Percentiles rank a stretch among this genome's conserved stretches.
phyloP scores from a whole-genome alignment of 2,329 filamentous ascomycete species.

The Zasmidium citrigriseum region DNA sequence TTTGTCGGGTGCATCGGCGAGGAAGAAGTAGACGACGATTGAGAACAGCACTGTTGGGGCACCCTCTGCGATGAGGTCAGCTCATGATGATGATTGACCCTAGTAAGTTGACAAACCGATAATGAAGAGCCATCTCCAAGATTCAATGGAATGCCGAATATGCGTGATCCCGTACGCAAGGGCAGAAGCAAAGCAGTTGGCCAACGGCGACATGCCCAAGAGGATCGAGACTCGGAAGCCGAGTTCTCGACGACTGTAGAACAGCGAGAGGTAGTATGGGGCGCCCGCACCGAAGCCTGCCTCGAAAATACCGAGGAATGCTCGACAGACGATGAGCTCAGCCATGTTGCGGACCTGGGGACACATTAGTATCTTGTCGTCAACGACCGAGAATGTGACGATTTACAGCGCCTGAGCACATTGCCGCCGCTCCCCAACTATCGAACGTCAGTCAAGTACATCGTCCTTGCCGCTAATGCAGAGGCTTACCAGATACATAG shows the following conservation, averaged over 20 bases:
- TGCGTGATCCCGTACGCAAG: constrained; percentile 63
- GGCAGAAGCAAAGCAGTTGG: constrained; percentile 35
- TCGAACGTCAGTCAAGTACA: constrained; percentile 15
- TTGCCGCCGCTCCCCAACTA: constrained; percentile 29
- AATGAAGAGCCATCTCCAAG: constrained; percentile 62
- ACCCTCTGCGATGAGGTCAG: constrained; percentile 47
- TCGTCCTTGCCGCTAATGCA: too few relatives aligned
- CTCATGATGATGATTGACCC: too few relatives aligned
- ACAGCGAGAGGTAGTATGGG: constrained; percentile 5
- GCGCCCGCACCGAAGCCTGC: background rate
- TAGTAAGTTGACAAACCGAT: too few relatives aligned
- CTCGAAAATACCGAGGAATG: constrained; percentile 5
- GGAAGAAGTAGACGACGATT: constrained; percentile 53
- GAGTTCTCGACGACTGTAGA: constrained; percentile 3
- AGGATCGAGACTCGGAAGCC: background rate
- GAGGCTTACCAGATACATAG: constrained; percentile 32
- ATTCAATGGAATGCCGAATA: constrained; percentile 55
- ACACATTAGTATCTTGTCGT: too few relatives aligned
- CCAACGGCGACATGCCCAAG: constrained; percentile 1
- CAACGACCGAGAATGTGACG: too few relatives aligned
- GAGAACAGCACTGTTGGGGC: constrained; percentile 58
- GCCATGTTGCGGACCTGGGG: constrained; percentile 2
- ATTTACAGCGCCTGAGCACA: background rate
- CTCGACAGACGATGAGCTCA: constrained; percentile 1
- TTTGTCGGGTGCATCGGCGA: constrained; percentile 54